Evolutionary conservation across 257 asterid species (phyloP), one percentile per base, ranked within the genome.

Genomic region (Fraxinus americana): DNA sequence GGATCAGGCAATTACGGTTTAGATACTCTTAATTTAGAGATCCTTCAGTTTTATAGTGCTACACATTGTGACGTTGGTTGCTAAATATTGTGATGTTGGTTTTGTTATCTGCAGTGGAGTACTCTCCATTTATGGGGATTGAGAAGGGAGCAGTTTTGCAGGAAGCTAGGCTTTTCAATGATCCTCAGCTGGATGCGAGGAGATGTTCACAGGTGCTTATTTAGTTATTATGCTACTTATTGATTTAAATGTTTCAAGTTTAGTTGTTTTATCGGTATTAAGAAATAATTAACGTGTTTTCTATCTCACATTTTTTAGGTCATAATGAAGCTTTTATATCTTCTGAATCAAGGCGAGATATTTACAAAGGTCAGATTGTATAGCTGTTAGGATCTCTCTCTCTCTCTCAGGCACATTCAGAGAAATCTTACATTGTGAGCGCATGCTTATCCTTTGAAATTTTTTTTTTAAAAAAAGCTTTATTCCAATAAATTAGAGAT

Each of bases 321-420:
- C 81, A 96, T 93, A 79, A 96, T 97, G 1, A 93, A 96, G 95
- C 98, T 96, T 82, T 86, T 96, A 73, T 96, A 96, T 83, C 97
- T 96, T 81, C 93, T 96, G 79, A 96, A 93, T 87, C 98, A 96
- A 84, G 99, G 99, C 0, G 99, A 96, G 85, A 76, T 88, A 10
- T 93, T 96, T 85, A 92, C 97, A n/a, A 92, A 94, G 97, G 97
- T 94, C 67, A 68, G 84, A 70, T 83, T 79, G 69, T 19, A 54
- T 68, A 66, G 75, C 77, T 77, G 2, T 48, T 66, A 45, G 52
- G 11, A 23, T 27, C 67, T 63, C 79, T 57, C 73, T 29, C 78
- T 50, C 82, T 75, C 67, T 71, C 76, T 4, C 52, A 32, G 1
- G 7, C 39, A 36, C 39, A 34, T 75, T 41, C 66, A 25, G 39